Percentiles rank a stretch among this genome's conserved stretches.
Conservation (phyloP, 2,329 filamentous ascomycete genomes). For the Lasiodiplodia hormozganensis region DNA sequence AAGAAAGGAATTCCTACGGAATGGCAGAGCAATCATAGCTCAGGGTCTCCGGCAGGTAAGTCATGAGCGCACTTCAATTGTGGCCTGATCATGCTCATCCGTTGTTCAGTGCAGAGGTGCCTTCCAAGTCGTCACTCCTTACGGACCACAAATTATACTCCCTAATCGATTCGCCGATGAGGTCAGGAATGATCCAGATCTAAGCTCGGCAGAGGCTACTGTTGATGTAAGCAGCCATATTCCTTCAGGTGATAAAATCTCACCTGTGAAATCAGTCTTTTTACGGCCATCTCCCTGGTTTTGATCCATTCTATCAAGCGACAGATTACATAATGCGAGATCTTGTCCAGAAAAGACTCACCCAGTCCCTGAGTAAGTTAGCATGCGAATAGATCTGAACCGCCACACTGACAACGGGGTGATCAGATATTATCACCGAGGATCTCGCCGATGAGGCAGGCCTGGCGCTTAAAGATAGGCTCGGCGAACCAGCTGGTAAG, state of each 20-base stretch:
- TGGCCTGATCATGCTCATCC: too few species aligned
- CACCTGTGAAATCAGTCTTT: background rate
- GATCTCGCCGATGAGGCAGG: background rate
- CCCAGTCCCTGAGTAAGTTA: background rate
- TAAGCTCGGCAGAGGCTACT: background rate
- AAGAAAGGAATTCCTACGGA: too few species aligned
- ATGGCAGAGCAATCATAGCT: too few species aligned
- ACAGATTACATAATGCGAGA: background rate
- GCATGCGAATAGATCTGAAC: background rate
- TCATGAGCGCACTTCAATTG: too few species aligned
- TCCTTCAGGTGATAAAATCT: background rate
- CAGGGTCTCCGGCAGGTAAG: too few species aligned
- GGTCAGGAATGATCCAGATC: constrained; percentile 2
- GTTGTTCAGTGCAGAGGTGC: background rate
- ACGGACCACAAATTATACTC: background rate
- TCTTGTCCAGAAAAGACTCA: background rate
- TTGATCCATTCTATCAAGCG: background rate
- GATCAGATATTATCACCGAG: background rate
- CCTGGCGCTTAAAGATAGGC: background rate
- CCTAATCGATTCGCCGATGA: background rate
- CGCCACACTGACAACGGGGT: background rate
- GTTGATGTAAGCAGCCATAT: background rate
- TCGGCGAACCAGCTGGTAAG: background rate
- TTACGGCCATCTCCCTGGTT: background rate
- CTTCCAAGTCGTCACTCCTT: background rate